Percentiles rank a stretch among this genome's conserved stretches.
Evolutionary conservation across 2,329 filamentous ascomycete genomes (phyloP).

Genomic region (Apiospora phragmitis): DNA sequence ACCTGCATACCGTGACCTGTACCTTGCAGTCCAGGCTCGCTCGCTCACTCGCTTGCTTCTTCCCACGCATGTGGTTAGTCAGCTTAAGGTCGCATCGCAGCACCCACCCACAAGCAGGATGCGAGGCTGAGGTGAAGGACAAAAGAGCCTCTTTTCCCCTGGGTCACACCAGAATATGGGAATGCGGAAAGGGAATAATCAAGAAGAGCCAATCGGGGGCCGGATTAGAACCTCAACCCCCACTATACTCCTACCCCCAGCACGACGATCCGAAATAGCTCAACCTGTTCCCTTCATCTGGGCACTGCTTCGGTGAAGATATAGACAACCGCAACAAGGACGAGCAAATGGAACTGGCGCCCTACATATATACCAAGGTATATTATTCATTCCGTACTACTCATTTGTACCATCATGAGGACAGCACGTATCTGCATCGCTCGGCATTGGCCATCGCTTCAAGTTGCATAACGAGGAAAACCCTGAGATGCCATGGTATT

Average conservation of each 20-base stretch:
- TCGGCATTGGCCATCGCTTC: neutral
- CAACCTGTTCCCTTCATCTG: neutral
- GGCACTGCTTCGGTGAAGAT: neutral
- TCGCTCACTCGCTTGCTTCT: neutral
- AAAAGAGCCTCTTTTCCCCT: neutral
- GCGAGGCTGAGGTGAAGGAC: neutral
- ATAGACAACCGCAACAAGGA: neutral
- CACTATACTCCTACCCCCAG: neutral
- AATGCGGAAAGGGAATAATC: neutral
- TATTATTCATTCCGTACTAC: neutral
- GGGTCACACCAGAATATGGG: neutral
- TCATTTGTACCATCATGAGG: neutral
- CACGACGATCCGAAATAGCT: neutral
- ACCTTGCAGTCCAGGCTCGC: neutral
- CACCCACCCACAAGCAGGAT: neutral
- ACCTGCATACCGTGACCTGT: neutral
- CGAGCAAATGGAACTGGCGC: neutral
- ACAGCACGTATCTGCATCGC: neutral
- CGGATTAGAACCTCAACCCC: neutral
- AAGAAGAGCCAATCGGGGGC: neutral
- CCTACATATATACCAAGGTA: neutral
- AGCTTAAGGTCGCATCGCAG: neutral
- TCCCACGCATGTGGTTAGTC: neutral
- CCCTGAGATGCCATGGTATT: neutral
- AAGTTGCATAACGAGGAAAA: neutral